Evolutionary conservation across 371 early-diverging fungal genomes (phyloP).

Genomic region (Rhizopus delemar): DNA sequence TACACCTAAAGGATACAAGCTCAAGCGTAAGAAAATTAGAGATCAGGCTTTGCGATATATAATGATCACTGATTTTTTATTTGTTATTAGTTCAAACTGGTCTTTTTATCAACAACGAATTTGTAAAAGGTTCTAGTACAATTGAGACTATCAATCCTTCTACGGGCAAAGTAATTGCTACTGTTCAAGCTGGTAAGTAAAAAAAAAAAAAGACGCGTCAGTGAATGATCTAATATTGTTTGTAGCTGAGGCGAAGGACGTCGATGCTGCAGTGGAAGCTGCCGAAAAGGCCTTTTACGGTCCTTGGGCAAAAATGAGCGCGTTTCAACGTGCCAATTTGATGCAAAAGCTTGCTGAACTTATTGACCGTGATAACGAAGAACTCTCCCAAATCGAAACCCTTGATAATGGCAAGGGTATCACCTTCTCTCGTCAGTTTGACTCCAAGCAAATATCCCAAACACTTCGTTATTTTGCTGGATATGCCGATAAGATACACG

Average conservation of each 20-base stretch:
- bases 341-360: slow-evolving; percentile 54
- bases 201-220: not conserved
- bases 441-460: slow-evolving; percentile 56
- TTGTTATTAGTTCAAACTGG: slow-evolving; percentile 47
- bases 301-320: slow-evolving; percentile 40
- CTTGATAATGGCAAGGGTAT: slow-evolving; percentile 56
- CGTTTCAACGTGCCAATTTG: slow-evolving; percentile 38
- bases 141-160: slow-evolving; percentile 55
- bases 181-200: slow-evolving; percentile 48
- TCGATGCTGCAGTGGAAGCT: slow-evolving; percentile 52
- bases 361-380: slow-evolving; percentile 45
- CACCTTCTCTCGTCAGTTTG: slow-evolving; percentile 47
- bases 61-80: not conserved
- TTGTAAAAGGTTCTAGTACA: slow-evolving; percentile 44
- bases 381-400: slow-evolving; percentile 44
- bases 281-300: slow-evolving; percentile 49
- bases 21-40: slow-evolving; percentile 34
- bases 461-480: slow-evolving; percentile 80
- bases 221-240: not conserved
- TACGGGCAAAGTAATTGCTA: slow-evolving; percentile 44
- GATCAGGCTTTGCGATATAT: not conserved
- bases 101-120: slow-evolving; percentile 58
- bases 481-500: slow-evolving; percentile 76
- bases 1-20: slow-evolving; percentile 40
- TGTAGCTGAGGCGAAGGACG: slow-evolving; percentile 48